Evolutionary conservation across 768 basidiomycete species (phyloP), one percentile per base, ranked within the genome.

Genomic region (Tricholoma saponaceum): DNA sequence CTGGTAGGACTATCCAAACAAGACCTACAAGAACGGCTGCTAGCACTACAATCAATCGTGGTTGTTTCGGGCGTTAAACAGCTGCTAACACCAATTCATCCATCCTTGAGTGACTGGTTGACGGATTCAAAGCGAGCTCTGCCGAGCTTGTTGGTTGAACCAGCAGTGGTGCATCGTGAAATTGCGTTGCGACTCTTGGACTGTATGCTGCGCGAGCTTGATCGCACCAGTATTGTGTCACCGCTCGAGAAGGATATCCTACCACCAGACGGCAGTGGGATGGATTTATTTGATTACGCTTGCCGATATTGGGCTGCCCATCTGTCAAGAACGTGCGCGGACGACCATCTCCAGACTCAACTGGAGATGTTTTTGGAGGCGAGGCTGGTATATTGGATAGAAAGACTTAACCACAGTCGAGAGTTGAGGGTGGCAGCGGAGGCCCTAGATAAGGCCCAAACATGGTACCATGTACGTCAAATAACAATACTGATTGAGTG

Each of bases 231-330:
- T 51, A 46, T 41, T 22, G n/a, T 39, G 13, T 32, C 37, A n/a
- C 16, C 54, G 47, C 35, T 28, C 10, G 52, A 32, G 47, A 57
- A 52, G 22, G 56, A 51, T 22, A 50, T 18, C 35, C 23, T 43
- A 33, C 44, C 35, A 28, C n/a, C 30, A 13, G 43, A 60, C 20
- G 22, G 26, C 28, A 56, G 26, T 4, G 26, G 22, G 16, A 49
- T 23, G 12, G 4, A 18, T 46, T 44, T 54, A 37, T 51, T 65
- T 9, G 56, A 57, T 37, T 65, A 63, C 49, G 64, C 64, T 28
- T 63, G 60, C 52, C 59, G 57, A 33, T 47, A 65, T 33, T 65
- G 64, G 64, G 59, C 56, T n/a, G 53, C 55, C 16, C 64, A 65
- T 44, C 30, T 65, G 35, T 39, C n/a, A 18, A 39, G 41, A 52